Evolutionary conservation across 352 stramenopile species (phyloP).

Genomic region (Globisporangium canariense): DNA sequence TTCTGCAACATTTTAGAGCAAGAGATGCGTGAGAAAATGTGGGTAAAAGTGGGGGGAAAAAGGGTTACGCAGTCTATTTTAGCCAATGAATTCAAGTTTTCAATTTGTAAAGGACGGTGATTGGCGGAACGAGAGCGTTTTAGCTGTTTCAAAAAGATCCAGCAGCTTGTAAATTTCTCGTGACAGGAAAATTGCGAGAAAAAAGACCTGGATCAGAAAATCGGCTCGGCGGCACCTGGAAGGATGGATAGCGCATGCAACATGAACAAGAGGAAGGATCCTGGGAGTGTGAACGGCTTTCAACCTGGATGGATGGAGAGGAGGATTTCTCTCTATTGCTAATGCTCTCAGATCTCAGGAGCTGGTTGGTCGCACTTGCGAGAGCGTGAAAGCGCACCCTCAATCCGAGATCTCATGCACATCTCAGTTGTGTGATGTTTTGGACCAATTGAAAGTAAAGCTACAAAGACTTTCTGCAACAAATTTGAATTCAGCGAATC

Average conservation of each 20-base stretch:
- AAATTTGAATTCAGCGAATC: neutral
- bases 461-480: neutral
- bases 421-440: neutral
- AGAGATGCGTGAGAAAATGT: neutral
- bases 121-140: conserved; percentile 1
- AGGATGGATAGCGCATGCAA: neutral
- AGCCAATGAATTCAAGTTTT: neutral
- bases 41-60: neutral
- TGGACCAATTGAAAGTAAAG: neutral
- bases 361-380: neutral
- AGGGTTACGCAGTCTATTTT: neutral
- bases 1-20: conserved; percentile 3
- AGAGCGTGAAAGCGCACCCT: neutral
- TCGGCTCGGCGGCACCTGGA: neutral
- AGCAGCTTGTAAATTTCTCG: neutral
- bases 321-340: too few relatives aligned
- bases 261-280: neutral
- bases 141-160: neutral
- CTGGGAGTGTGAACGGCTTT: neutral
- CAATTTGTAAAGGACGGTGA: neutral
- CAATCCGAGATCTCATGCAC: neutral
- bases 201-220: conserved; percentile 8
- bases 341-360: too few relatives aligned
- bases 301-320: neutral
- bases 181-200: neutral